Percentiles rank a stretch among this genome's conserved stretches.
phyloP scores from a whole-genome alignment of 192 early-diverging fungal genomes.

The Geranomyces variabilis region DNA sequence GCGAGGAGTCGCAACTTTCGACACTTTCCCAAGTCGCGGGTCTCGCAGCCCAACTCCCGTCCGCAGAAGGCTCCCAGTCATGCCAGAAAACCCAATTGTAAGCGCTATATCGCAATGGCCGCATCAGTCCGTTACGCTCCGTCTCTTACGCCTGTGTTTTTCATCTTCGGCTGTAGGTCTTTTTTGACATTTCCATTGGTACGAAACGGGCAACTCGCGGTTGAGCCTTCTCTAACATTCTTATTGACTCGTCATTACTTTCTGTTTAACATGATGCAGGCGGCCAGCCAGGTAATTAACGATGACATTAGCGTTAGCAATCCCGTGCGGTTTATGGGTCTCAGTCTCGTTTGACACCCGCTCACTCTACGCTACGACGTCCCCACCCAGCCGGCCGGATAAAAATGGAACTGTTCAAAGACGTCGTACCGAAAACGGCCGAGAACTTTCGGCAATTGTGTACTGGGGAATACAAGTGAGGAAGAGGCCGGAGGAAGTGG shows the following conservation, averaged over 20 bases:
- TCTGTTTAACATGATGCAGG: conserved; percentile 13
- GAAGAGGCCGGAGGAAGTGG: too few species aligned
- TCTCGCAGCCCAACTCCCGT: too few species aligned
- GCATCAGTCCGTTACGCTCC: too few species aligned
- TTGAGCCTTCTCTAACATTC: background rate
- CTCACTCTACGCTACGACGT: too few species aligned
- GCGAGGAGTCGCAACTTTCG: too few species aligned
- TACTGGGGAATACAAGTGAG: conserved; percentile 79
- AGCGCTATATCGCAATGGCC: too few species aligned
- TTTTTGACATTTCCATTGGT: conserved; percentile 81
- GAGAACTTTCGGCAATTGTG: conserved; percentile 97
- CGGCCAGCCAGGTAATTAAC: conserved; percentile 51
- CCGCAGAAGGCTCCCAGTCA: too few species aligned
- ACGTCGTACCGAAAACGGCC: conserved; percentile 89
- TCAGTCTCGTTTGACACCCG: too few species aligned
- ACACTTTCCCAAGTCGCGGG: too few species aligned
- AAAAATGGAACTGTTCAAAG: conserved; percentile 68
- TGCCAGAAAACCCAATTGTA: too few species aligned
- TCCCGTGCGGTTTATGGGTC: background rate
- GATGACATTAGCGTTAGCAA: conserved; percentile 14
- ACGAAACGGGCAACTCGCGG: conserved; percentile 32
- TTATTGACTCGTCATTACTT: background rate
- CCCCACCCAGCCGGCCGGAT: conserved; percentile 45
- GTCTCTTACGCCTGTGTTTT: too few species aligned
- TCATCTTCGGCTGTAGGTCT: too few species aligned